phyloP scores from a whole-genome alignment of 257 asterid species.

The Fraxinus quadrangulata region DNA sequence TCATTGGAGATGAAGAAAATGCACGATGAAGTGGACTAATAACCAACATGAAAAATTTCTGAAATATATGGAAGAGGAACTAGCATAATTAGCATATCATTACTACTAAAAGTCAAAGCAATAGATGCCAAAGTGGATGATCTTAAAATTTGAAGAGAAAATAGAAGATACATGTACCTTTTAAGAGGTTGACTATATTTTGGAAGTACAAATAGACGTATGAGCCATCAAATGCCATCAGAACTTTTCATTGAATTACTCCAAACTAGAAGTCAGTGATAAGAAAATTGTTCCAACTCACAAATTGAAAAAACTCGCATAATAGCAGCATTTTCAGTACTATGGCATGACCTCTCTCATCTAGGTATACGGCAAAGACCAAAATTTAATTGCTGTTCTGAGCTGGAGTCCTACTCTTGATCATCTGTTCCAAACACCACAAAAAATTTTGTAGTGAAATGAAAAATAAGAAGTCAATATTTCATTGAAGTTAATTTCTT shows the following conservation, averaged over 20 bases:
- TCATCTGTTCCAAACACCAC: conserved; percentile 56
- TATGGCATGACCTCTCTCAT: conserved; percentile 33
- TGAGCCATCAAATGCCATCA: conserved; percentile 21
- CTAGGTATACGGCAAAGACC: conserved; percentile 28
- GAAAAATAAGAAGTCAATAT: background rate
- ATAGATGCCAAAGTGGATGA: background rate
- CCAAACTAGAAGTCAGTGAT: conserved; percentile 28
- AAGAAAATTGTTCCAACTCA: conserved; percentile 22
- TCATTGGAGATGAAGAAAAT: conserved; percentile 3
- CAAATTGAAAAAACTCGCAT: conserved; percentile 19
- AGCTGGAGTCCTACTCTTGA: conserved; percentile 59
- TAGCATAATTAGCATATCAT: background rate
- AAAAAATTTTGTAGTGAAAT: conserved; percentile 13
- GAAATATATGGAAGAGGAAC: conserved; percentile 13
- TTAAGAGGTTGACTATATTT: conserved; percentile 18
- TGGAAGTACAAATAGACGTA: conserved; percentile 26
- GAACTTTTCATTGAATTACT: conserved; percentile 23
- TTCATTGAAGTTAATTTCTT: background rate
- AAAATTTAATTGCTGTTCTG: conserved; percentile 48
- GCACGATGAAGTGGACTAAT: background rate
- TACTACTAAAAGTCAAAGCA: conserved; percentile 6
- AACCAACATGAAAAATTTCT: background rate
- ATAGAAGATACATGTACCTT: conserved; percentile 31
- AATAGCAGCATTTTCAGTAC: conserved; percentile 26
- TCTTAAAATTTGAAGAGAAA: conserved; percentile 9